Base-by-base conservation (phyloP, 371 early-diverging fungal genomes). In the Sporodiniella umbellata region DNA sequence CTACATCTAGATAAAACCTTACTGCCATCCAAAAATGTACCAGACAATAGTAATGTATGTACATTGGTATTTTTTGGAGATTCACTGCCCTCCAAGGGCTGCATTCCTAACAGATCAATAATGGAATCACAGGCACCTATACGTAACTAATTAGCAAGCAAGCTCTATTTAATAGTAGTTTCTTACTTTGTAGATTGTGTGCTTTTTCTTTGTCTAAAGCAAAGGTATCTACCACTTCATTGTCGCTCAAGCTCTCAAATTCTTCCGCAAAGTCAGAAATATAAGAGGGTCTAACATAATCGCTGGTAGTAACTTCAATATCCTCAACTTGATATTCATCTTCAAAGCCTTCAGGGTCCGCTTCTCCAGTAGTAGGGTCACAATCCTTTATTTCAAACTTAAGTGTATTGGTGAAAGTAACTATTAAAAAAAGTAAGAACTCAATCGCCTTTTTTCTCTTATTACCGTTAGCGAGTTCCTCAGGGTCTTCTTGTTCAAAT, bases 271-370 rank as follows among this genome's bases (percentile, higher is more conserved):
- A 78, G 8, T 52, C 30, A 11, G 58, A 52, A 11, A 55, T 45
- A 53, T 89, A 91, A 2, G 87, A 80, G n/a, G 96, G 88, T 25
- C 87, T 79, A 61, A 97, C 86, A 66, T 93, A 97, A 73, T 97
- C 97, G 28, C 86, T 89, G 3, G 87, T 83, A 8, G 79, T 58
- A 22, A 96, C 62, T 17, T 97, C 94, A 22, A 93, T 72, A 24
- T 91, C 89, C 61, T 98, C 99, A 18, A 95, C 85, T 64, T 78
- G 80, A 67, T 96, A 96, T 68, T 95, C 96, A 60, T 95, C 97
- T 42, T 95, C 95, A 51, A 90, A 96, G 10, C 98, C 98, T 57
- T 88, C 87, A 26, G 90, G 90, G 55, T 93, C 92, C 5, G 92
- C 85, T 62, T 94, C 94, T 23, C 88, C 89, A 11, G 90, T 91